These are phyloP conservation scores for Hypoxylon subgilvum DNA, from an alignment of 495 filamentous ascomycete species.

Conservation along the genomic window DNA sequence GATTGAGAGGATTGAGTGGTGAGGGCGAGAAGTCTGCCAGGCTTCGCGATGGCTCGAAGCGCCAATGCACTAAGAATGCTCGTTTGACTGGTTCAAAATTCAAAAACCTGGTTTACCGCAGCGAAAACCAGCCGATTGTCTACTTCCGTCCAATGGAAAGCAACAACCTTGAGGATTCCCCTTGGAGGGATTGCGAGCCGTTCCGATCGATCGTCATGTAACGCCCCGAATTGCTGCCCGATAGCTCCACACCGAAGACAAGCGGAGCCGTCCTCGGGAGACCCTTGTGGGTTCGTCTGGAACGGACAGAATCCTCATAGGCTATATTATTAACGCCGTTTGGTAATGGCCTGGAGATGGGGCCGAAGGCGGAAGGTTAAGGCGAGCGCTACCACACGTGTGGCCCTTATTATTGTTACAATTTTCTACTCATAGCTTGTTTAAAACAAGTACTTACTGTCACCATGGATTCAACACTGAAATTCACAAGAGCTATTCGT, in stretches of 20 bases:
- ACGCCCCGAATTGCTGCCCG: constrained; percentile 27
- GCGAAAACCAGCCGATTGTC: constrained; percentile 28
- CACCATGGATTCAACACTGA: no score
- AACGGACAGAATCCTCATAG: constrained; percentile 20
- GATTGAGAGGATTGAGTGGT: not conserved
- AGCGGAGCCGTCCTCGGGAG: constrained; percentile 30
- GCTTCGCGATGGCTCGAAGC: not conserved
- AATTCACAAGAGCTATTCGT: not conserved
- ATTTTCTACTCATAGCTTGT: not conserved
- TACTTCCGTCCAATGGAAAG: constrained; percentile 13
- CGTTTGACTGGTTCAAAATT: no score
- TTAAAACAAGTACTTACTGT: no score
- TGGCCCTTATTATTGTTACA: constrained; percentile 1
- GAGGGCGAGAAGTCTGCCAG: constrained; percentile 3
- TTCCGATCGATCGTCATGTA: constrained; percentile 24
- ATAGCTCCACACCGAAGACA: constrained; percentile 24
- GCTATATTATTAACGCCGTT: constrained; percentile 26
- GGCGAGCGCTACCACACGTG: constrained; percentile 7
- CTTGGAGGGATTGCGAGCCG: constrained; percentile 22
- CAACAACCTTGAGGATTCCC: not conserved
- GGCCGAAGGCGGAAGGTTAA: constrained; percentile 31
- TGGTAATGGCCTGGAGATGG: constrained; percentile 22
- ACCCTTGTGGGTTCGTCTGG: constrained; percentile 19
- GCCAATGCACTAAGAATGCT: not conserved
- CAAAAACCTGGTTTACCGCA: constrained; percentile 13